Conservation (phyloP, 148 eudicot genomes). For the Amaranthus palmeri region DNA sequence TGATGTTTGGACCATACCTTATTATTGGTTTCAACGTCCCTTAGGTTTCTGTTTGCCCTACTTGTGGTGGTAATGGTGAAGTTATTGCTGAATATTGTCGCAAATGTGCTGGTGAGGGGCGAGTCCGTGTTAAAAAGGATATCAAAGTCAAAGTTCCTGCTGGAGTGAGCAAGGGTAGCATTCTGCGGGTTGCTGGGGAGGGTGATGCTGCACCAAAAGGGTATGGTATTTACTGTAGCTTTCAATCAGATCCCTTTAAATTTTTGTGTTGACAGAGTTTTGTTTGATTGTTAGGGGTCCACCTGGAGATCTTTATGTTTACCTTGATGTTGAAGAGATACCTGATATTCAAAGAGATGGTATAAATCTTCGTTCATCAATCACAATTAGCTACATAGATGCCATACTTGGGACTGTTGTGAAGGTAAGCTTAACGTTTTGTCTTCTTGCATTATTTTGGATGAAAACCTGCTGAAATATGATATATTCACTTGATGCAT, state of each 20-base stretch:
- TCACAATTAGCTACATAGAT: slow-evolving; percentile 76
- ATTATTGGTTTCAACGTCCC: neutral
- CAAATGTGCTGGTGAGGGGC: slow-evolving; percentile 91
- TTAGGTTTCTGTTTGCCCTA: slow-evolving; percentile 95
- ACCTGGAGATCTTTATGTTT: slow-evolving; percentile 95
- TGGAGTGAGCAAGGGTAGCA: slow-evolving; percentile 92
- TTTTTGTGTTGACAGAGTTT: slow-evolving; percentile 11
- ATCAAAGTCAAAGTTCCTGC: slow-evolving; percentile 98
- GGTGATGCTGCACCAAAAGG: slow-evolving; percentile 99
- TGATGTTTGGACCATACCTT: neutral
- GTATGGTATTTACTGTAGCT: slow-evolving; percentile 33
- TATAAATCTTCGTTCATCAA: slow-evolving; percentile 70
- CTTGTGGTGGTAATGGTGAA: slow-evolving; percentile 96
- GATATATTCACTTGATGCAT: slow-evolving; percentile 5
- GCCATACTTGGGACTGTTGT: slow-evolving; percentile 86
- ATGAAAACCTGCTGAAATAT: neutral
- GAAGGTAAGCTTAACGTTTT: slow-evolving; percentile 41
- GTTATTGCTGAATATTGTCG: slow-evolving; percentile 82
- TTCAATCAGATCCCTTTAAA: neutral
- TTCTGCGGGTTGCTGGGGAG: slow-evolving; percentile 92
- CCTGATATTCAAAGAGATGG: slow-evolving; percentile 97
- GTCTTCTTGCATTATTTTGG: slow-evolving; percentile 4
- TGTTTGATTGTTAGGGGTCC: slow-evolving; percentile 54
- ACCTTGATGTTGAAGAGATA: slow-evolving; percentile 84
- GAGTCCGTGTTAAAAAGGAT: slow-evolving; percentile 78